These are phyloP conservation scores for Suillus plorans DNA, from an alignment of 768 basidiomycete species.

Conservation along the genomic window DNA sequence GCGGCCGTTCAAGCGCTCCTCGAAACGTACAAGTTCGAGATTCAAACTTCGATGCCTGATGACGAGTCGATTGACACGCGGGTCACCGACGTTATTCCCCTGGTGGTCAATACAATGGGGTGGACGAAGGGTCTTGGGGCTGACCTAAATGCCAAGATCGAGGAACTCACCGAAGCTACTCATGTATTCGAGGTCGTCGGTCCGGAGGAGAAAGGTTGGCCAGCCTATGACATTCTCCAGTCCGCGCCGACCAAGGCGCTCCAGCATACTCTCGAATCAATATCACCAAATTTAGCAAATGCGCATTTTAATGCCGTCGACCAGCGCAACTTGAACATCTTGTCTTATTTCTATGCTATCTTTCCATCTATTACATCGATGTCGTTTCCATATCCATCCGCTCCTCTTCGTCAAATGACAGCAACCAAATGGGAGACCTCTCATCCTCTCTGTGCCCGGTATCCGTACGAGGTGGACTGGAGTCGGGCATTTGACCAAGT, in stretches of 20 bases:
- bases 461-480: conserved; percentile 74
- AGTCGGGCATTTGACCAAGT: conserved; percentile 58
- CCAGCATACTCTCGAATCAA: conserved; percentile 35
- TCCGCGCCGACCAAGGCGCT: not conserved
- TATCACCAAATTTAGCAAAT: conserved; percentile 37
- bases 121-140: conserved; percentile 94
- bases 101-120: conserved; percentile 95
- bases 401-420: conserved; percentile 33
- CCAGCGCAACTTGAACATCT: conserved; percentile 61
- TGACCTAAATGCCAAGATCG: conserved; percentile 71
- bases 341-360: conserved; percentile 75
- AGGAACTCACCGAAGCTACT: conserved; percentile 59
- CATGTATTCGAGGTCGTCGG: conserved; percentile 25
- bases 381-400: conserved; percentile 15
- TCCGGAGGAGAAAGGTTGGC: conserved; percentile 24
- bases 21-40: conserved; percentile 65
- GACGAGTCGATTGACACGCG: conserved; percentile 34
- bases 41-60: conserved; percentile 43
- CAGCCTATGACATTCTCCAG: conserved; percentile 10
- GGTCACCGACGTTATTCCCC: conserved; percentile 63
- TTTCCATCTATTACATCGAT: conserved; percentile 26
- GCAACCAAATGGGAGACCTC: conserved; percentile 64
- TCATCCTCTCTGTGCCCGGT: conserved; percentile 62
- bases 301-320: conserved; percentile 52
- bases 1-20: conserved; percentile 64